Percentiles rank a stretch among this genome's conserved stretches.
These are phyloP conservation scores for Theobroma cacao DNA, from an alignment of 345 rosid genomes.

Conservation along the genomic window DNA sequence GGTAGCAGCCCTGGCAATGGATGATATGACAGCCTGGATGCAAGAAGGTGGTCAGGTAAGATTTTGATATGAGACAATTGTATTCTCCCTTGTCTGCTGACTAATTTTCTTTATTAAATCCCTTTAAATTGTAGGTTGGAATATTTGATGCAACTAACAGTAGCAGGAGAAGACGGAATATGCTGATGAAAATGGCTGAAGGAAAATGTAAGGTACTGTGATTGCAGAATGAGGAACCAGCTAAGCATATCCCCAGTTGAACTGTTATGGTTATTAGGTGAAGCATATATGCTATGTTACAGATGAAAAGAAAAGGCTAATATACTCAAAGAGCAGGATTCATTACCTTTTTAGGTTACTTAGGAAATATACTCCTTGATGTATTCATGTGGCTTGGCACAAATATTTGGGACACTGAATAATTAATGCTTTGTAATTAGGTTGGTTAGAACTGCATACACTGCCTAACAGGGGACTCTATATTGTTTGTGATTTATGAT, in stretches of 20 bases:
- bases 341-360: not conserved
- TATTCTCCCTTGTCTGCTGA: slow-evolving; percentile 7
- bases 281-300: not conserved
- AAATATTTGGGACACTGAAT: not conserved
- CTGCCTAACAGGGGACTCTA: not conserved
- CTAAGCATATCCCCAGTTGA: not conserved
- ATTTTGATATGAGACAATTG: slow-evolving; percentile 17
- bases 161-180: slow-evolving; percentile 73
- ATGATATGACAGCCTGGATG: slow-evolving; percentile 99
- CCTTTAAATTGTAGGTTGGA: slow-evolving; percentile 67
- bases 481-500: not conserved
- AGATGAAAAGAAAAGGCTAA: not conserved
- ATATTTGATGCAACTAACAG: slow-evolving; percentile 99
- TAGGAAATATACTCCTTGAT: not conserved
- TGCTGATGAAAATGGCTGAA: slow-evolving; percentile 99
- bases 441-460: not conserved
- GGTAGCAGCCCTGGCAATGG: slow-evolving; percentile 99
- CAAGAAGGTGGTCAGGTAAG: slow-evolving; percentile 98
- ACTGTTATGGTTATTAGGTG: slow-evolving; percentile 11
- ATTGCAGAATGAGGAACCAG: not conserved
- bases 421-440: not conserved
- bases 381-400: not conserved
- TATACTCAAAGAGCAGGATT: not conserved
- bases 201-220: slow-evolving; percentile 93
- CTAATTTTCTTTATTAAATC: slow-evolving; percentile 22